Conservation (phyloP, 495 filamentous ascomycete genomes). For the Talaromyces nanjingensis region DNA sequence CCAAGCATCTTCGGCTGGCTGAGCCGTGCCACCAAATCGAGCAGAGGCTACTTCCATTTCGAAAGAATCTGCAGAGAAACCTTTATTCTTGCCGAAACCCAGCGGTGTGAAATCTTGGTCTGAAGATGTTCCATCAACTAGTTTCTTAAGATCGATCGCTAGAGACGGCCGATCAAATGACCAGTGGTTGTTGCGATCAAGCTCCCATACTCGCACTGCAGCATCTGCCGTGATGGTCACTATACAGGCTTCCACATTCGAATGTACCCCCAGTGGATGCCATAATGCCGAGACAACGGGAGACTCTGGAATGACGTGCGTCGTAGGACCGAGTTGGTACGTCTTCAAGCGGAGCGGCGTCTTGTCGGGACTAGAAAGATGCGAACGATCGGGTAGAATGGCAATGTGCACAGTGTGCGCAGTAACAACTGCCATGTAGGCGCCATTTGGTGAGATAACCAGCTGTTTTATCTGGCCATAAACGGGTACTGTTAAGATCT, state of each 20-base stretch:
- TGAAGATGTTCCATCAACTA: slow-evolving; percentile 67
- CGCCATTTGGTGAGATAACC: slow-evolving; percentile 68
- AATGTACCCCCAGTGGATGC: slow-evolving; percentile 77
- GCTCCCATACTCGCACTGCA: slow-evolving; percentile 79
- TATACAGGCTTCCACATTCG: slow-evolving; percentile 49
- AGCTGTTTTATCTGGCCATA: slow-evolving; percentile 73
- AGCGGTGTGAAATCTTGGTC: slow-evolving; percentile 72
- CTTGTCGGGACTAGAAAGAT: slow-evolving; percentile 56
- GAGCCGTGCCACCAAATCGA: slow-evolving; percentile 66
- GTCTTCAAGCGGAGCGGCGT: slow-evolving; percentile 67
- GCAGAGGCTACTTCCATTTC: slow-evolving; percentile 87
- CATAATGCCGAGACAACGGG: slow-evolving; percentile 71
- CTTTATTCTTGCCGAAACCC: slow-evolving; percentile 61
- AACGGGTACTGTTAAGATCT: slow-evolving; percentile 66
- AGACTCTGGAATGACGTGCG: slow-evolving; percentile 75
- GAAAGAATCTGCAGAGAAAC: slow-evolving; percentile 74
- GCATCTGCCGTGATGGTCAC: slow-evolving; percentile 83
- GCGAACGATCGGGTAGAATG: slow-evolving; percentile 66
- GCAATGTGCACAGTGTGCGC: slow-evolving; percentile 78
- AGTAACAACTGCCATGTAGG: slow-evolving; percentile 75
- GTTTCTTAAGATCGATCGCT: slow-evolving; percentile 72
- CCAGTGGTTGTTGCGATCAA: slow-evolving; percentile 70
- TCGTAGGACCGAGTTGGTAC: slow-evolving; percentile 79
- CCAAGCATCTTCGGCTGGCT: slow-evolving; percentile 66
- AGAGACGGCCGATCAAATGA: slow-evolving; percentile 77